Evolutionary conservation across 2,329 filamentous ascomycete genomes (phyloP), one percentile per base, ranked within the genome.

Genomic region (Blastomyces silverae): DNA sequence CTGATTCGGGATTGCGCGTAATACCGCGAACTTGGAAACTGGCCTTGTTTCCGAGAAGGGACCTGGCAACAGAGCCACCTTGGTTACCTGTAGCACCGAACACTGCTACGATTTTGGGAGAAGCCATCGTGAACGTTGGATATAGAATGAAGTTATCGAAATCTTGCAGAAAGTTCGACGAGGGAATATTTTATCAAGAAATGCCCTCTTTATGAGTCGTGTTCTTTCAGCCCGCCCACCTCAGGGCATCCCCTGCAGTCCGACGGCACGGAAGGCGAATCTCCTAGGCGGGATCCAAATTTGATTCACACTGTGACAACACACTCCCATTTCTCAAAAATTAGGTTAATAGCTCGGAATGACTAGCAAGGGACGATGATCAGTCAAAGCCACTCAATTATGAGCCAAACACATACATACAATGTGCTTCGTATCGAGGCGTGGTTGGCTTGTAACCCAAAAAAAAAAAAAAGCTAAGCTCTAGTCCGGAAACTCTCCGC

Each of bases 1-100:
- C 64, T 0, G 72, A 74, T 1, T 56, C 34, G n/a, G 70, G 62
- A 56, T 72, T 69, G 20, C 73, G 71, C 50, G 59, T 61, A 37
- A 61, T 52, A 20, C 25, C 59, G 17, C 59, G 59, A 48, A 61
- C 59, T 37, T 37, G 42, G 59, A 61, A 61, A 48, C 10, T 44
- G 28, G n/a, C n/a, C 31, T 61, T 61, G 31, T 61, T 61, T 11
- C 44, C 59, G 17, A 61, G 42, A 20, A 61, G 59, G 8, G 59
- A 61, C 22, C 22, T 52, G 10, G 42, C 59, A 61, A 61, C 59
- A 25, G 59, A 61, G 59, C 59, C 59, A 11, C 59, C 59, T 17
- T 61, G 59, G 17, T 61, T 69, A 44, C 70, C 69, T 20, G 67
- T 71, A 25, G 67, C 67, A 20, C 69, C 68, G 39, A 68, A 64